Percentiles rank a stretch among this genome's conserved stretches.
phyloP scores from a whole-genome alignment of 2,329 filamentous ascomycete species.

The Fonsecaea pugnacius region DNA sequence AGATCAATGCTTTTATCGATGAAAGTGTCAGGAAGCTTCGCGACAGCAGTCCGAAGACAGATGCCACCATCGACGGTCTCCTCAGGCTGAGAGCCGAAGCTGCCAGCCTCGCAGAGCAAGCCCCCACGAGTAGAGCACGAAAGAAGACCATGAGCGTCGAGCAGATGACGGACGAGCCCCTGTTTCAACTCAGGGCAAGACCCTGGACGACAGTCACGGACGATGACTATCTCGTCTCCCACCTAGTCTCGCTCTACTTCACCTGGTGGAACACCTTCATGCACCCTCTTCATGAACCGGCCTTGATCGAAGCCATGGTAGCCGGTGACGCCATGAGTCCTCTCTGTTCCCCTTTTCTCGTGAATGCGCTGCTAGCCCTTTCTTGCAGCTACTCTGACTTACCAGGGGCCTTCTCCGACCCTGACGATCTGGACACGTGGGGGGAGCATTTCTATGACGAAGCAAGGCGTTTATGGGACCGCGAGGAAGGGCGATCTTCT shows the following conservation, averaged over 20 bases:
- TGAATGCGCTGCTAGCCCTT: conserved; percentile 37
- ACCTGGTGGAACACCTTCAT: conserved; percentile 42
- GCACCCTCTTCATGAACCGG: conserved; percentile 41
- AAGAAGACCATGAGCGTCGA: conserved; percentile 15
- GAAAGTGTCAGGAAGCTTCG: conserved; percentile 12
- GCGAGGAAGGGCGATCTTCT: conserved; percentile 9
- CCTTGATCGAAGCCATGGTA: conserved; percentile 45
- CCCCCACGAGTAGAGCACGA: not conserved
- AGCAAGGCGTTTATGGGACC: conserved; percentile 12
- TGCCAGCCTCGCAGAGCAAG: conserved; percentile 1
- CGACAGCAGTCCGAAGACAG: conserved; percentile 4
- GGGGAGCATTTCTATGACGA: conserved; percentile 17
- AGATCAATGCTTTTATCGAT: conserved; percentile 9
- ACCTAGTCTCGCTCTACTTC: conserved; percentile 43
- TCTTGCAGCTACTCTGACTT: conserved; percentile 15
- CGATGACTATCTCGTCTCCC: conserved; percentile 42
- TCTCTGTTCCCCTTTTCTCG: conserved; percentile 43
- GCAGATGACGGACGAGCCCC: conserved; percentile 12
- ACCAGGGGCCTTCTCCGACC: conserved; percentile 11
- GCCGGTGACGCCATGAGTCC: conserved; percentile 36
- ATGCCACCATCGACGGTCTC: conserved; percentile 10
- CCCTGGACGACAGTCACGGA: conserved; percentile 44
- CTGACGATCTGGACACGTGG: conserved; percentile 10
- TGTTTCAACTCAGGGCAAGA: conserved; percentile 13
- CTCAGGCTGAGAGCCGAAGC: conserved; percentile 10